Evolutionary conservation across 1,284 basidiomycete genomes (phyloP), one percentile per base, ranked within the genome.

Genomic region (Hemileia vastatrix): DNA sequence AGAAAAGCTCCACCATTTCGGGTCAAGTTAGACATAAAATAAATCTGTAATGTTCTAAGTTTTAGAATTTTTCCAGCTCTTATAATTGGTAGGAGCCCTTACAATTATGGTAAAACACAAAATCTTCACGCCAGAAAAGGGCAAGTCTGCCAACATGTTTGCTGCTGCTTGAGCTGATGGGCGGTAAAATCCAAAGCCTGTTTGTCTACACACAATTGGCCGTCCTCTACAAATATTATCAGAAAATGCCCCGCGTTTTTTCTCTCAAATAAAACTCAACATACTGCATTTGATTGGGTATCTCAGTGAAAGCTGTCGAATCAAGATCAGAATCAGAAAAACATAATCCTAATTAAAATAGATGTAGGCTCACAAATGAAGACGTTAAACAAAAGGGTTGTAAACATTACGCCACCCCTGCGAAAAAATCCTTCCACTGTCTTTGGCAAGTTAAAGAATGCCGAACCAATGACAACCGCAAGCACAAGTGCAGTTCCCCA

Each of bases 341-440:
- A 31, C 8, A 6, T 24, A 19, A 2, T 11, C 21, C 19, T 6
- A 5, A 9, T 36, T 5, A 24, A 49, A 13, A 5, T 18, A 13
- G 31, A n/a, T 2, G 4, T 27, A 53, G 47, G 9, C 13, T 18
- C 36, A 60, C 58, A 50, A 4, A 56, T 52, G 23, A 72, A 67
- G 11, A 36, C 33, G 6, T 36, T 11, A 11, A 36, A 36, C 11
- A 11, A 21, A 11, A 23, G 48, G 11, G 15, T n/a, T 54, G 80
- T 76, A 76, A 92, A 91, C 61, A 92, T 83, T 47, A 89, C 83
- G 77, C 68, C 66, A 6, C 73, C 72, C n/a, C 70, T 58, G 15
- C 18, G 32, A 47, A 40, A 64, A 49, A 66, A 64, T 8, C 47
- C 47, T 1, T 31, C 51, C 2, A 57, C 60, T 2, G 33, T 60